Evolutionary conservation across 2,329 filamentous ascomycete species (phyloP).

Genomic region (Fonsecaea monophora): DNA sequence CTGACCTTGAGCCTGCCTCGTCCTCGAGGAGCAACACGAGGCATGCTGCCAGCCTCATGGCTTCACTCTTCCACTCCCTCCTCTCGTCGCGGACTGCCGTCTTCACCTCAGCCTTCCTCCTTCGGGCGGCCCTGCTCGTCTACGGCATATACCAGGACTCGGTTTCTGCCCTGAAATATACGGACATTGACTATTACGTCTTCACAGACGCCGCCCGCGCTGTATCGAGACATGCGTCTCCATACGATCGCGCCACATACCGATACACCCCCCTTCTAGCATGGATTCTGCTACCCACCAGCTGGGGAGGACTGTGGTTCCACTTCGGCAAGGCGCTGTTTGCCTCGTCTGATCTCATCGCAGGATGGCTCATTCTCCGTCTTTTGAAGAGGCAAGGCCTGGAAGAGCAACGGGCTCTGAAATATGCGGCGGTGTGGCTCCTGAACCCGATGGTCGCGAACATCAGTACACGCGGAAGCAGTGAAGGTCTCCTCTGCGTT

Average conservation of each 20-base stretch:
- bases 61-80: conserved; percentile 34
- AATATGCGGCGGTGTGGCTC: conserved; percentile 86
- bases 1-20: neutral
- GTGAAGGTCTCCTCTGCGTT: conserved; percentile 86
- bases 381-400: conserved; percentile 60
- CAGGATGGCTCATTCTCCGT: conserved; percentile 76
- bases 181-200: conserved; percentile 97
- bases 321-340: conserved; percentile 89
- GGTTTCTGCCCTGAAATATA: conserved; percentile 92
- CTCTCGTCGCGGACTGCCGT: conserved; percentile 46
- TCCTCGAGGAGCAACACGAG: neutral
- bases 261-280: conserved; percentile 94
- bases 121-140: conserved; percentile 76
- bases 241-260: conserved; percentile 91
- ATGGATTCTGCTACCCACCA: conserved; percentile 86
- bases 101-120: conserved; percentile 55
- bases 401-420: conserved; percentile 64
- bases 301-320: conserved; percentile 69
- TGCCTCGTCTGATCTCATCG: conserved; percentile 79
- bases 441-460: conserved; percentile 98
- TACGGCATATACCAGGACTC: conserved; percentile 95
- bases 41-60: conserved; percentile 28
- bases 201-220: conserved; percentile 94
- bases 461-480: conserved; percentile 93
- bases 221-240: conserved; percentile 70